These are phyloP conservation scores for Delphinella strobiligena DNA, from an alignment of 2,329 filamentous ascomycete species.

Conservation along the genomic window DNA sequence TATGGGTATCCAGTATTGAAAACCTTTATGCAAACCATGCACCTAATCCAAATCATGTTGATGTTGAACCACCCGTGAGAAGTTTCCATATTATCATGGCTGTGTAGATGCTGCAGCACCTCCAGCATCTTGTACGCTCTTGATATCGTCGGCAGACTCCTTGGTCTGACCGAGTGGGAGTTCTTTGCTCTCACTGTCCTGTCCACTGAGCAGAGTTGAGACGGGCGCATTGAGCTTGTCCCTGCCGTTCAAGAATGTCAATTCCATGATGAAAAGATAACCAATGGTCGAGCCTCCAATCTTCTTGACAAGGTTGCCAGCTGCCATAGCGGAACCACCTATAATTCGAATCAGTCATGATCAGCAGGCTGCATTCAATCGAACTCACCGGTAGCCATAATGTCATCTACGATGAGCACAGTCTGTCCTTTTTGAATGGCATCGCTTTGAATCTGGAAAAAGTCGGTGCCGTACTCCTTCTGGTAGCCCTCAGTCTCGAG, in stretches of 20 bases:
- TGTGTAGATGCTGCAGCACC: conserved; percentile 12
- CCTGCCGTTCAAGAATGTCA: conserved; percentile 83
- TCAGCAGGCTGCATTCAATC: conserved; percentile 7
- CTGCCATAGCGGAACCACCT: conserved; percentile 88
- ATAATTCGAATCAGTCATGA: conserved; percentile 6
- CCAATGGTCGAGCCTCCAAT: conserved; percentile 77
- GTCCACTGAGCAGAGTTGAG: conserved; percentile 65
- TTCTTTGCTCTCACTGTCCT: conserved; percentile 25
- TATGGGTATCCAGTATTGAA: no score
- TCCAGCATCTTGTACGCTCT: conserved; percentile 14
- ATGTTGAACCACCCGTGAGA: no score
- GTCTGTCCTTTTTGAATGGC: conserved; percentile 76
- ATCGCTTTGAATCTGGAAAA: conserved; percentile 90
- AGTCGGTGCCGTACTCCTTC: conserved; percentile 94
- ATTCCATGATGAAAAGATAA: conserved; percentile 91
- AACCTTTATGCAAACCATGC: no score
- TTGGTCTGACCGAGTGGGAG: conserved; percentile 14
- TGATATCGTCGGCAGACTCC: conserved; percentile 12
- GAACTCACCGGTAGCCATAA: conserved; percentile 86
- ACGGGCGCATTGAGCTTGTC: conserved; percentile 79
- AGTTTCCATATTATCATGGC: no score
- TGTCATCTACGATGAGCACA: conserved; percentile 90
- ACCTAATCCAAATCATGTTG: no score
- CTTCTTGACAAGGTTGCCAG: conserved; percentile 73
- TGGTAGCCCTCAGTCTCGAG: conserved; percentile 70